Percentiles rank a stretch among this genome's conserved stretches.
phyloP scores from a whole-genome alignment of 345 rosid genomes.

The Gossypium raimondii region DNA sequence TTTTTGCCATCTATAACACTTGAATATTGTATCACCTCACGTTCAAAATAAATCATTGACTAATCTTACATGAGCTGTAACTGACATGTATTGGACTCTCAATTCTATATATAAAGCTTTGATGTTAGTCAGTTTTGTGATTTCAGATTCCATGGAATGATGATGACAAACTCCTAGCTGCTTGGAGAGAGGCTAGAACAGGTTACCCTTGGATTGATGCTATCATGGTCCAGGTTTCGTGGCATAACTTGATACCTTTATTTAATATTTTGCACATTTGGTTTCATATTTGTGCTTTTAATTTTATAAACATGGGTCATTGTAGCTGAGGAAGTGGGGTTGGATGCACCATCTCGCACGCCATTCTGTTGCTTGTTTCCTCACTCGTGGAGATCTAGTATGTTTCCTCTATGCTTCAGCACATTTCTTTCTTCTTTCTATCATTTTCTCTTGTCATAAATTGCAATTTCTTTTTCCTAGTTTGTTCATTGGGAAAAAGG shows the following conservation, averaged over 20 bases:
- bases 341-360: constrained; percentile 98
- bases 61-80: neutral
- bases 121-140: neutral
- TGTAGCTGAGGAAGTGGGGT: constrained; percentile 91
- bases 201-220: constrained; percentile 99
- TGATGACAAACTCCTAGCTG: constrained; percentile 57
- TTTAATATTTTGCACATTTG: neutral
- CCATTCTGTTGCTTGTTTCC: constrained; percentile 89
- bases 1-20: neutral
- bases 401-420: constrained; percentile 7
- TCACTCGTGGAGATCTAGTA: constrained; percentile 96
- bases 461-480: constrained; percentile 41
- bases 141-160: constrained; percentile 90
- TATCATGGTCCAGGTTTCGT: constrained; percentile 85
- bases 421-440: constrained; percentile 8
- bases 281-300: neutral
- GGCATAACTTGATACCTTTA: constrained; percentile 10
- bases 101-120: neutral
- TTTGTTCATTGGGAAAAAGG: constrained; percentile 98
- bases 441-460: constrained; percentile 22
- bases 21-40: neutral
- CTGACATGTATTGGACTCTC: neutral
- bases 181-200: constrained; percentile 93
- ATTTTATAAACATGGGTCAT: neutral
- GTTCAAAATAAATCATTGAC: neutral